These are phyloP conservation scores for Wallemia hederae DNA, from an alignment of 1,284 basidiomycete species.

Conservation along the genomic window DNA sequence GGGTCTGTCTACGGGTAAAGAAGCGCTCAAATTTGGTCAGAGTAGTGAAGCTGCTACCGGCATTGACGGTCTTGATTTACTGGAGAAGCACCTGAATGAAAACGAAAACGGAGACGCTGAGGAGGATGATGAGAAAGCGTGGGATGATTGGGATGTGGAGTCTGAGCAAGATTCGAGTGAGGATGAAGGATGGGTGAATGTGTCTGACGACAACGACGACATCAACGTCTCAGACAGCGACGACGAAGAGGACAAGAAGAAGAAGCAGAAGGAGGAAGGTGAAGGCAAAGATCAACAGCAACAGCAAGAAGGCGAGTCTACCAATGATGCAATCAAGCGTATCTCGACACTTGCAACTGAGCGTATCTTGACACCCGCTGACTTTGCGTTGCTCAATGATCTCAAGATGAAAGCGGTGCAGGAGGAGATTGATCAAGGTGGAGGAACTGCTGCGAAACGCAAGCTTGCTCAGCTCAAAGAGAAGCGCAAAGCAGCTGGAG, in stretches of 20 bases:
- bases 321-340: conserved; percentile 10
- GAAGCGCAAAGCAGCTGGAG: conserved; percentile 24
- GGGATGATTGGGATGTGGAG: conserved; percentile 76
- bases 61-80: conserved; percentile 70
- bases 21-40: conserved; percentile 55
- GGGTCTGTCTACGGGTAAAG: conserved; percentile 28
- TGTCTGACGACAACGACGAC: conserved; percentile 40
- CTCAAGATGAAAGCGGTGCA: conserved; percentile 56
- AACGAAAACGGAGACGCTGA: conserved; percentile 22
- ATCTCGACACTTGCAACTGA: conserved; percentile 37
- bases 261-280: conserved; percentile 16
- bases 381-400: conserved; percentile 78
- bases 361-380: conserved; percentile 87
- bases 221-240: conserved; percentile 62
- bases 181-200: conserved; percentile 55
- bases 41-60: conserved; percentile 33
- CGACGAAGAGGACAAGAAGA: conserved; percentile 29
- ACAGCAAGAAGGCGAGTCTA: conserved; percentile 9
- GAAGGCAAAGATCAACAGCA: conserved; percentile 10
- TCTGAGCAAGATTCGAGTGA: conserved; percentile 33
- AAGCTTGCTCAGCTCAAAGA: conserved; percentile 53
- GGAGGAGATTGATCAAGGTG: conserved; percentile 36
- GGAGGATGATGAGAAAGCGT: conserved; percentile 40
- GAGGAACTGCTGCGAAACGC: conserved; percentile 50
- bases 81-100: conserved; percentile 55